A percentile compares a stretch with the other conserved stretches of the same genome.
Evolutionary conservation across 2,329 filamentous ascomycete genomes (phyloP).

Genomic region (Rosellinia necatrix): DNA sequence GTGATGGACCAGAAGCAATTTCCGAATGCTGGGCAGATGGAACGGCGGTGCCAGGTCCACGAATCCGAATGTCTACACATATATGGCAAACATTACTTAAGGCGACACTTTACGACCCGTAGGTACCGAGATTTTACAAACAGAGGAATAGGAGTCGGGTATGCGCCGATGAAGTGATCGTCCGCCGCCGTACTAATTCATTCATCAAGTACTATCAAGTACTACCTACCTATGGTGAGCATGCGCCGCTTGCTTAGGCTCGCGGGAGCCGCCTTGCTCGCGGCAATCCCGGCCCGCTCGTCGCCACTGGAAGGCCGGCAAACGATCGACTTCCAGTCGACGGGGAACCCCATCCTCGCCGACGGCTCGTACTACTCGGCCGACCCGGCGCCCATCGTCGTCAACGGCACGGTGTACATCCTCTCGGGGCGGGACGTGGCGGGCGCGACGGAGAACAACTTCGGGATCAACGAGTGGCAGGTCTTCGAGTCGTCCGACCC

Average conservation of each 20-base stretch:
- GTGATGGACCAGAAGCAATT: background rate
- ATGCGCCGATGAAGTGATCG: too few relatives aligned
- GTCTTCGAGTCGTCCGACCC: constrained; percentile 40
- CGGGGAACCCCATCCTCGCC: constrained; percentile 45
- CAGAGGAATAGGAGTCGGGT: background rate
- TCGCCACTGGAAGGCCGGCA: constrained; percentile 15
- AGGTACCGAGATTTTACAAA: background rate
- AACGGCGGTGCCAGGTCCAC: constrained; percentile 2
- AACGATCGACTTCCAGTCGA: constrained; percentile 33
- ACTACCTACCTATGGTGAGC: background rate
- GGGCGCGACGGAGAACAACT: constrained; percentile 37
- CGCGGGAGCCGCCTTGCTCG: background rate
- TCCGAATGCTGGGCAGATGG: background rate
- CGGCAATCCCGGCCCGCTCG: background rate
- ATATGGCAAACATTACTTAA: background rate
- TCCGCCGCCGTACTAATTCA: too few relatives aligned
- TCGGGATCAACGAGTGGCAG: constrained; percentile 46
- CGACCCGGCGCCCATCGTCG: constrained; percentile 46
- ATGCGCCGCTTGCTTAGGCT: constrained; percentile 1
- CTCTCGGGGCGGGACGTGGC: constrained; percentile 44
- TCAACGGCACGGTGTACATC: constrained; percentile 45
- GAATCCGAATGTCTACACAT: background rate
- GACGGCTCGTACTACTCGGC: constrained; percentile 46
- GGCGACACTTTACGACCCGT: background rate
- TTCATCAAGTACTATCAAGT: background rate